Evolutionary conservation across 129 eudicot species (phyloP), one percentile per base, ranked within the genome.

Genomic region (Flaveria bidentis): DNA sequence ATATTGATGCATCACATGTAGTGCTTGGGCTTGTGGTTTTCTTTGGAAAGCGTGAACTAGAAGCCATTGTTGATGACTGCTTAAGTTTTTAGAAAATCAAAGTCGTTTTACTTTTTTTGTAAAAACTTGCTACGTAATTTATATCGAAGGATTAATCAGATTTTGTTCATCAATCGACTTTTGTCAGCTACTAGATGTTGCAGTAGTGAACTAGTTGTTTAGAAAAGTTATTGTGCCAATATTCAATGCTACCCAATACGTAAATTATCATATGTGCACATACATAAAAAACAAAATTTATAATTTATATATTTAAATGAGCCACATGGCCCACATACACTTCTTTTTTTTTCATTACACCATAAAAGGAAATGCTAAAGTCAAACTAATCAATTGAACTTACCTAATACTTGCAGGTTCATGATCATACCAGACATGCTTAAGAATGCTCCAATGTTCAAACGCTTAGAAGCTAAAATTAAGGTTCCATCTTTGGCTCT

Each of bases 361-460:
- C 20, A 63, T 63, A 63, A 10, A 63, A 6, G 17, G 45, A 15
- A 62, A 28, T 63, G 69, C 46, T 25, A 26, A 17, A 2, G 26
- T 26, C 6, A 4, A 9, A n/a, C 30, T 26, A 30, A 1, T 30
- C 12, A 28, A 30, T 62, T 28, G 68, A 63, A 46, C 69, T 33
- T 30, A 33, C 1, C 46, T 23, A 61, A 10, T 75, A 56, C 8
- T 26, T 18, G 57, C 82, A 92, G 98, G 92, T 92, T 92, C 75
- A 92, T 92, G 94, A 90, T 92, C 55, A 92, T 92, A 25, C 98
- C 96, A n/a, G 98, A 92, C 78, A 90, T 92, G 98, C 94, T 92
- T 51, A 92, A 90, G 92, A 90, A 90, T 80, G 98, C 96, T 79
- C 98, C 98, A 9, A 92, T 92, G 96, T 92, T 92, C 84, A 92